phyloP scores from a whole-genome alignment of 768 basidiomycete species.

The Boletellus ananas region DNA sequence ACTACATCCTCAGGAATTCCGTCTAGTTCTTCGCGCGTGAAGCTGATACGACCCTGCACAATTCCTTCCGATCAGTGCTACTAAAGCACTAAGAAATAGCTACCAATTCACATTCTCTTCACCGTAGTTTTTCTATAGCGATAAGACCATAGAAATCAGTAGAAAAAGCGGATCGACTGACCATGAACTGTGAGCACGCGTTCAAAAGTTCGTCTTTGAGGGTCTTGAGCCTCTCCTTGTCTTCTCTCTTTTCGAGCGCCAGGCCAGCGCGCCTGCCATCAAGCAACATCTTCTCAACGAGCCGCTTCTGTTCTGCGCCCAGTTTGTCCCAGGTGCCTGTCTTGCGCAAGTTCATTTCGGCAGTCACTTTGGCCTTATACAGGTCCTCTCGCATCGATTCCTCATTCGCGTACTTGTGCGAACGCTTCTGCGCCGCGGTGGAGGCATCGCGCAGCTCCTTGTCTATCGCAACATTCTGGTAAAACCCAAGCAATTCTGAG shows the following conservation, averaged over 20 bases:
- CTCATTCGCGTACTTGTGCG: constrained; percentile 74
- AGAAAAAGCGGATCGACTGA: constrained; percentile 33
- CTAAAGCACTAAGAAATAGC: not conserved
- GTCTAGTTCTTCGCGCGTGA: constrained; percentile 69
- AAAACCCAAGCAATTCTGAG: constrained; percentile 66
- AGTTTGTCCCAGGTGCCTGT: constrained; percentile 61
- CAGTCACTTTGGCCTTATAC: constrained; percentile 66
- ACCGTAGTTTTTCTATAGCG: constrained; percentile 73
- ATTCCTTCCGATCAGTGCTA: not conserved
- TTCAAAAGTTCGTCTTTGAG: constrained; percentile 77
- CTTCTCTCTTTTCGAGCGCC: constrained; percentile 61
- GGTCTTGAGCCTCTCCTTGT: constrained; percentile 47
- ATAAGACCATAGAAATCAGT: not conserved
- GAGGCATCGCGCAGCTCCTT: constrained; percentile 79
- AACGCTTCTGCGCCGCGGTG: constrained; percentile 64
- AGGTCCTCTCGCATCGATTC: constrained; percentile 79
- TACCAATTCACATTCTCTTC: constrained; percentile 63
- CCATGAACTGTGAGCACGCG: constrained; percentile 69
- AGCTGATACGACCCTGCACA: constrained; percentile 53
- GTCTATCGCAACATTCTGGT: constrained; percentile 74
- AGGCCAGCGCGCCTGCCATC: constrained; percentile 78
- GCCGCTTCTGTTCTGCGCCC: constrained; percentile 61
- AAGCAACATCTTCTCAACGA: constrained; percentile 76
- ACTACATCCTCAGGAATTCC: constrained; percentile 80
- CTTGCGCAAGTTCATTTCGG: constrained; percentile 62